Evolutionary conservation across 2,329 filamentous ascomycete species (phyloP), one percentile per base, ranked within the genome.

Genomic region (Clonostachys rosea): DNA sequence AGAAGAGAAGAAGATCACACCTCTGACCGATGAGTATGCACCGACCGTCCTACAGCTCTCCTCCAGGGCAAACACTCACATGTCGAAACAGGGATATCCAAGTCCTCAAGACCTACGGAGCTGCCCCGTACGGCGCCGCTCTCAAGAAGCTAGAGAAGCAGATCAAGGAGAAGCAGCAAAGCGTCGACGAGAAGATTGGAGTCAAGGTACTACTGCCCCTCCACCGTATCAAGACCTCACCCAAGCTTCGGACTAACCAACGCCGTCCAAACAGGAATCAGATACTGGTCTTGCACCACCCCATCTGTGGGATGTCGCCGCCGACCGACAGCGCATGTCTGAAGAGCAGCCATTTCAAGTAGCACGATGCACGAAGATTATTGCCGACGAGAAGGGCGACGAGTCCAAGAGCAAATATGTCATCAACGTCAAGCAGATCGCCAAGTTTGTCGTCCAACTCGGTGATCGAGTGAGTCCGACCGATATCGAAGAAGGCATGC

Each of bases 371-470:
- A 99, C 94, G 50, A 99, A 99, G 79, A 99, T 99, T 68, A 99
- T 99, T 58, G 85, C 91, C 51, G 92, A 97, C 64, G 91, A 96
- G 66, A 92, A 94, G 71, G 68, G 68, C n/a, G 91, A 97, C 66
- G 78, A 89, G 51, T 89, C 95, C 53, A 99, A 99, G 82, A 95
- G 88, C 83, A 99, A 97, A 84, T 99, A 99, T 75, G 91, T 99
- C 61, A 99, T 99, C 80, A 99, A 99, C 71, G 92, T 99, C 59
- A 99, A 99, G 78, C 94, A 99, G 71, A 99, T 99, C 61, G 94
- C 94, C 62, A 99, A 99, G 74, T 99, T 99, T 61, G 94, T 99
- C 44, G 94, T 99, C 55, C 94, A 96, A 70, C 83, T 99, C 45
- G 94, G 94, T 59, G 94, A 99, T 65, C 87, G 94, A 54, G 94